Evolutionary conservation across 768 basidiomycete genomes (phyloP), one percentile per base, ranked within the genome.

Genomic region (Leccinum subgranulosum): DNA sequence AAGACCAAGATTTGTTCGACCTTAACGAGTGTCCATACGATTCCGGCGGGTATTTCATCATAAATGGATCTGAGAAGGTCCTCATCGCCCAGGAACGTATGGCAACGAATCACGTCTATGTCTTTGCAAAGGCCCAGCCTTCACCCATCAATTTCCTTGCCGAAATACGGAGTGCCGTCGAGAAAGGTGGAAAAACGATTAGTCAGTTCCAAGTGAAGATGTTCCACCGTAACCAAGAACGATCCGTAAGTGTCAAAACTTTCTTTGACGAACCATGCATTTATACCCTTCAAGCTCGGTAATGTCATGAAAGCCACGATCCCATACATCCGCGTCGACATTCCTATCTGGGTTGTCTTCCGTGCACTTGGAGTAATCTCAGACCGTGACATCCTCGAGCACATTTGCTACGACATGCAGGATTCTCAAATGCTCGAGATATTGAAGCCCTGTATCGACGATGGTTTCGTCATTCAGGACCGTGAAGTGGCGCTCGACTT

Each of bases 11-110:
- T 61, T 77, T 95, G 49, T 92, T 87, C 71, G 91, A 94, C 66
- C 76, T 98, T 64, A 98, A 97, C 69, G 97, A 99, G 76, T 99
- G 97, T 70, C 96, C 96, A 6, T 96, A 95, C 68, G 97, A 99
- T 74, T 94, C 94, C 39, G 97, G 97, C 73, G 97, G 97, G 50
- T 99, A 99, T 73, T 99, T 99, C 73, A 93, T 99, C 69, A 98
- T 99, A 77, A 98, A 98, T 65, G 97, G 97, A 12, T 98, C 97
- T 3, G 97, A 99, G 73, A 99, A 99, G 74, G 97, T 99, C n/a
- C 80, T 99, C 60, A 99, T 99, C 73, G 97, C 97, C 2, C 97
- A 99, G 73, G 97, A 99, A 73, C 87, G 97, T 53, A 98, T 98
- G 95, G 96, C 97, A 10, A 95, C 94, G 23, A 99, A 99, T 76